Evolutionary conservation across 2,329 filamentous ascomycete genomes (phyloP).

Genomic region (Seiridium cupressi): DNA sequence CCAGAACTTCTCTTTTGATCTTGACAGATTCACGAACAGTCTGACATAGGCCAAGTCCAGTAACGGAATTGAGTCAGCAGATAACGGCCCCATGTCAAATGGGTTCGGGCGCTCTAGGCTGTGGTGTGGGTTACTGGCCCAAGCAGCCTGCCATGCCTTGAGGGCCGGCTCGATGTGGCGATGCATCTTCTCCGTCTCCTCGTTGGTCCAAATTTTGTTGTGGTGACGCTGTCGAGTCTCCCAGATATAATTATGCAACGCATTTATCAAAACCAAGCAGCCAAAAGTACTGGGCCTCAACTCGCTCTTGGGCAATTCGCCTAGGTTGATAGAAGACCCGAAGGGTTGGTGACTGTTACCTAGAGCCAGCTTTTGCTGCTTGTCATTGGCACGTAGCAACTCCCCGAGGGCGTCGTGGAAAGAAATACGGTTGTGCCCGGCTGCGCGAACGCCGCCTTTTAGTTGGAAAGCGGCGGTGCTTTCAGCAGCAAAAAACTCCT

Average conservation of each 20-base stretch:
- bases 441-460: conserved; percentile 68
- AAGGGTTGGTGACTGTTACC: conserved; percentile 42
- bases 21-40: conserved; percentile 88
- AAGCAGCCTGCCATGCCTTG: conserved; percentile 90
- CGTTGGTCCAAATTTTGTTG: conserved; percentile 83
- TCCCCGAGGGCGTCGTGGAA: conserved; percentile 82
- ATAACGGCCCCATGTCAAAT: conserved; percentile 76
- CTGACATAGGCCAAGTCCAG: conserved; percentile 90
- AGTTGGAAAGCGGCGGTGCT: conserved; percentile 78
- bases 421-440: conserved; percentile 68
- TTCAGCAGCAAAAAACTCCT: conserved; percentile 85
- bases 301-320: conserved; percentile 57
- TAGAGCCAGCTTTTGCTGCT: conserved; percentile 52
- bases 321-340: conserved; percentile 40
- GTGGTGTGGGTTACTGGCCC: conserved; percentile 83
- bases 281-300: conserved; percentile 87
- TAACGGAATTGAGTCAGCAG: conserved; percentile 86
- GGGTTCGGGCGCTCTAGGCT: conserved; percentile 83
- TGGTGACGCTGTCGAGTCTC: conserved; percentile 90
- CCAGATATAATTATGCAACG: conserved; percentile 97
- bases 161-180: conserved; percentile 90
- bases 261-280: conserved; percentile 87
- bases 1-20: conserved; percentile 92
- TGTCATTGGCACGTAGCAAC: conserved; percentile 74
- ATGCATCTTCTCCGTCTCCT: conserved; percentile 95